Base-by-base conservation (phyloP, 495 filamentous ascomycete species). In the Aspergillus coremiiformis region DNA sequence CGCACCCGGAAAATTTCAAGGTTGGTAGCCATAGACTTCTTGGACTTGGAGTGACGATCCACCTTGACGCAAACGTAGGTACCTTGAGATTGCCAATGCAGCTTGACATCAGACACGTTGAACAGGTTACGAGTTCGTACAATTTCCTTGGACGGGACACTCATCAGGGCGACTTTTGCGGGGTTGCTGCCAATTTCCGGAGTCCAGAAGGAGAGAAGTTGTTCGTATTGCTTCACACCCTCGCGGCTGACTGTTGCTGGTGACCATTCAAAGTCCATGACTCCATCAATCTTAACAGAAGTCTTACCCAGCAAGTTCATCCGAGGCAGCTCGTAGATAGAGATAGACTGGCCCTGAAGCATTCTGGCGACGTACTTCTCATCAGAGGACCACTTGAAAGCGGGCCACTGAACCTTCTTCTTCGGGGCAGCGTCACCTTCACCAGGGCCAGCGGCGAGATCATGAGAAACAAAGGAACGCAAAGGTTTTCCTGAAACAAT, bases 331-430 rank as follows among this genome's bases (percentile, higher is more conserved):
- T 97, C 93, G 70, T 96, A 98, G 59, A 97, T 84, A 33, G 90
- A 94, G 63, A 98, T 89, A 23, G 88, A 87, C 55, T 90, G 81
- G 52, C 84, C 86, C 50, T 89, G 92, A 48, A 84, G 87, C 74
- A 97, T 84, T 39, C 93, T 81, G 3, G 93, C 93, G 41, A 96
- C 90, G 67, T 96, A 98, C 67, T 91, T 91, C 75, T 95, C 89
- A 63, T 98, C 93, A 4, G 93, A 74, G 41, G 92, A 96, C 93
- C 93, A 98, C 71, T 98, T 98, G 80, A 98, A 98, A 11, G 92
- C 90, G 21, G 93, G 93, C 93, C 93, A 98, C 58, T 91, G 87
- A 47, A 94, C 83, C 78, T 96, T 96, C 71, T 88, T 86, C 73
- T 89, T 88, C 10, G 83, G 85, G 56, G 86, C 82, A 60, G 86